Evolutionary conservation across 371 early-diverging fungal species (phyloP), one percentile per base, ranked within the genome.

Genomic region (Ordospora colligata): DNA sequence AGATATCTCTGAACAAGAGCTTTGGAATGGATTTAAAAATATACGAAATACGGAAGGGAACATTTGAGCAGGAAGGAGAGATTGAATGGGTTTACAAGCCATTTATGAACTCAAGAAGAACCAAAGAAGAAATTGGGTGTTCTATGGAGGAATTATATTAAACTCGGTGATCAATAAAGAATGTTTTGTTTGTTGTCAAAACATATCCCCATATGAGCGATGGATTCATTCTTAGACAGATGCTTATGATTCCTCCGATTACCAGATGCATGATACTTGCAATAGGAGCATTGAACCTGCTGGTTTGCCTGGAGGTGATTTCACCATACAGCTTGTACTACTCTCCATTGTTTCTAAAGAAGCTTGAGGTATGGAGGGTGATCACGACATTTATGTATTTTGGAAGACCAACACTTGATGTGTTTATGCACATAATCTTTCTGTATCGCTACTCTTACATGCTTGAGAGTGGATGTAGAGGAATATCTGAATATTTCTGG

Each of bases 401-500:
- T 77, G 85, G 85, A 21, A 73, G 40, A 21, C 68, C 78, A 14
- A 76, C 53, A 22, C 43, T 85, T 8, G 85, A 85, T 37, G 58
- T 73, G 14, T 14, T 80, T 14, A 47, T 85, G 44, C 84, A 85
- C 53, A 76, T 83, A 9, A 53, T 83, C 45, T 85, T 85, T 53
- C 63, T 85, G 37, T 79, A 76, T 51, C 75, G 83, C 71, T 85
- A 85, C 75, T 81, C 77, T 23, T 67, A 53, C 9, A 83, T 85
- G 84, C 68, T 85, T 27, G 85, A 85, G 58, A 81, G 81, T 50
- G n/a, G 71, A 0, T 82, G 66, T 42, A 25, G 68, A 6, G 54
- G 74, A 23, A 82, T 76, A 6, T 77, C 80, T n/a, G 85, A 85
- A 23, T 85, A 83, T 69, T 65, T 83, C 9, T 85, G 82, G 62